Evolutionary conservation across 1,284 basidiomycete genomes (phyloP).

Genomic region (Ustilago bromivora): DNA sequence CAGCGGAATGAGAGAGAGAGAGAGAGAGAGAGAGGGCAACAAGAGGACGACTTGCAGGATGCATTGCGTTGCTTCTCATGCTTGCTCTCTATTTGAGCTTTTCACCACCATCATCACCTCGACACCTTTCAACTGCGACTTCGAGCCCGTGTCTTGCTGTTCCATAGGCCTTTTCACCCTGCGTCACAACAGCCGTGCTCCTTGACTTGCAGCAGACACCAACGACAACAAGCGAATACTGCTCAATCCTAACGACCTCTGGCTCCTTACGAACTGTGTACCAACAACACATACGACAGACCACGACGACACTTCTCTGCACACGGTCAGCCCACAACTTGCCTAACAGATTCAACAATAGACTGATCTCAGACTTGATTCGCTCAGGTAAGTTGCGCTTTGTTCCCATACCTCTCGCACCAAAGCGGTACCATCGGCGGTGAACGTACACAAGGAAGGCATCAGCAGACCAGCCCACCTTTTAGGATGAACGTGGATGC

Average conservation of each 20-base stretch:
- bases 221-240: neutral
- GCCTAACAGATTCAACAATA: neutral
- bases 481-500: neutral
- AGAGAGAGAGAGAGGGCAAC: neutral
- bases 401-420: neutral
- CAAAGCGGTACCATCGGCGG: neutral
- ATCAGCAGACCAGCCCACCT: neutral
- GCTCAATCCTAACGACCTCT: neutral
- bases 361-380: neutral
- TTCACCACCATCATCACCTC: slow-evolving; percentile 11
- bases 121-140: neutral
- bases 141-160: neutral
- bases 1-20: too few relatives aligned
- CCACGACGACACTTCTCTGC: neutral
- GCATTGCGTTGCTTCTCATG: slow-evolving; percentile 10
- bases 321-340: neutral
- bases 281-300: neutral
- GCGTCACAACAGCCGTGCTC: neutral
- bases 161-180: neutral
- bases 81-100: neutral
- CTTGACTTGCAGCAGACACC: neutral
- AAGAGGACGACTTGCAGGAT: slow-evolving; percentile 5
- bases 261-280: neutral
- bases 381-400: slow-evolving; percentile 2
- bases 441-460: neutral